phyloP scores from a whole-genome alignment of 805 yeast species.

The Metschnikowia drakensbergensis region DNA sequence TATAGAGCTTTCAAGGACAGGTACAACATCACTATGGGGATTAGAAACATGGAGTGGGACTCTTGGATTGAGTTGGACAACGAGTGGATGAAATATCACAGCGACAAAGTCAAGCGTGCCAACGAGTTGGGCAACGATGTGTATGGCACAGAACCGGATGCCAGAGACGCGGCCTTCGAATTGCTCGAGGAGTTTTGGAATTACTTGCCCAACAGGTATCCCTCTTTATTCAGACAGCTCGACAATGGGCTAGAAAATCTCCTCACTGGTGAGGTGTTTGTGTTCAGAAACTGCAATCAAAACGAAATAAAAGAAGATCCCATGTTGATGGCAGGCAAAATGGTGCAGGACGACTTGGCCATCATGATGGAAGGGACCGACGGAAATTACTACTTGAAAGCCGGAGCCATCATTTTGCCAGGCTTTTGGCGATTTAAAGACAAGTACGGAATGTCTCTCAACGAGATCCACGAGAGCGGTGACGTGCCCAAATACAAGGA shows the following conservation, averaged over 20 bases:
- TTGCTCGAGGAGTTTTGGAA: constrained; percentile 48
- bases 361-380: constrained; percentile 58
- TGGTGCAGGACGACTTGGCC: constrained; percentile 66
- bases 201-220: constrained; percentile 57
- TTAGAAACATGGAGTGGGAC: constrained; percentile 56
- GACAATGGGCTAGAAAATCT: constrained; percentile 47
- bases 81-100: constrained; percentile 57
- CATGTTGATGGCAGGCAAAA: constrained; percentile 51
- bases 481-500: constrained; percentile 64
- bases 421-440: constrained; percentile 69
- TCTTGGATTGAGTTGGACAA: constrained; percentile 68
- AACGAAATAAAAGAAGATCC: constrained; percentile 44
- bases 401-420: constrained; percentile 61
- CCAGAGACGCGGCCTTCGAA: constrained; percentile 54
- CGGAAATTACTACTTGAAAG: constrained; percentile 54
- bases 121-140: constrained; percentile 43
- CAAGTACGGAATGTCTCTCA: constrained; percentile 52
- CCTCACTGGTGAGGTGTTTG: constrained; percentile 50
- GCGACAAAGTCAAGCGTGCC: constrained; percentile 48
- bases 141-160: constrained; percentile 50
- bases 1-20: constrained; percentile 65
- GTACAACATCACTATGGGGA: constrained; percentile 67
- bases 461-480: constrained; percentile 59
- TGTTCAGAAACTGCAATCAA: constrained; percentile 19
- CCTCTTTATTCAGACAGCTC: constrained; percentile 46